A percentile compares a stretch with the other conserved stretches of the same genome.
These are phyloP conservation scores for Carex scoparia DNA, from an alignment of 176 grass and related monocot species.

Conservation along the genomic window DNA sequence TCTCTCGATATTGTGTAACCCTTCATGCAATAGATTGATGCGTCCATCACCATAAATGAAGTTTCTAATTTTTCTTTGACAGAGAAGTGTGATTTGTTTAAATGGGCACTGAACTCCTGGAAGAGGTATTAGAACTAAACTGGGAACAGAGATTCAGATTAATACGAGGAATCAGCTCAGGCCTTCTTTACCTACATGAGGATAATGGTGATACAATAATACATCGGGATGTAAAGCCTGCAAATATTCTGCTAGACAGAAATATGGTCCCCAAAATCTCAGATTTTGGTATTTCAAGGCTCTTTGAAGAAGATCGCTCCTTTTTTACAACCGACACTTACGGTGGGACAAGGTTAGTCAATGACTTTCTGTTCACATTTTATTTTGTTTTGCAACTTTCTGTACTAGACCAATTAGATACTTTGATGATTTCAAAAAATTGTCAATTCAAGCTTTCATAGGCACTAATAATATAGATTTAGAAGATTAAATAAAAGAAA, in stretches of 20 bases:
- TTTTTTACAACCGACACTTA: background rate
- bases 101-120: background rate
- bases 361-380: too few species aligned
- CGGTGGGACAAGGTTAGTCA: background rate
- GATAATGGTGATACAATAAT: constrained; percentile 14
- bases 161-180: background rate
- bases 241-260: constrained; percentile 8
- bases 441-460: too few species aligned
- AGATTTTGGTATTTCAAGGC: background rate
- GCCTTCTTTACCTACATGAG: constrained; percentile 19
- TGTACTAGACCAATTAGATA: too few species aligned
- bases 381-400: too few species aligned
- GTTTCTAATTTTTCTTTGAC: background rate
- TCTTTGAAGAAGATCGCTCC: too few species aligned
- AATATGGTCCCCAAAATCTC: constrained; percentile 20
- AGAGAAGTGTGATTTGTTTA: background rate
- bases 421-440: too few species aligned
- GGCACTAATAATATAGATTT: too few species aligned
- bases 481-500: too few species aligned
- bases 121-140: background rate
- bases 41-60: background rate
- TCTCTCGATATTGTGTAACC: too few species aligned
- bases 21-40: too few species aligned
- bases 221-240: constrained; percentile 12
- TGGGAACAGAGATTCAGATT: constrained; percentile 6